Percentiles rank a stretch among this genome's conserved stretches.
Conservation (phyloP, 2,329 filamentous ascomycete species). For the Penicillium expansum region DNA sequence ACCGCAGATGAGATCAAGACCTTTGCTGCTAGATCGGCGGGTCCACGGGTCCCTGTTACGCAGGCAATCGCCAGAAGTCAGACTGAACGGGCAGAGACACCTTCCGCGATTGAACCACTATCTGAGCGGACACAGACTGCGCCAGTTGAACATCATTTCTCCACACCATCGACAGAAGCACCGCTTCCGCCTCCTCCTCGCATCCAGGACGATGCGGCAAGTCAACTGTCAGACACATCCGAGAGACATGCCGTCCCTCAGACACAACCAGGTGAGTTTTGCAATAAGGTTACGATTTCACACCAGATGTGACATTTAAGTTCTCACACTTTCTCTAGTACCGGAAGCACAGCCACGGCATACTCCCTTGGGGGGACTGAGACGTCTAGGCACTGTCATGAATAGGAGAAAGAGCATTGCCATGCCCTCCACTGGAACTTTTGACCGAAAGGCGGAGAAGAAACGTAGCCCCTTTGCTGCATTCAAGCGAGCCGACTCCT, state of each 20-base stretch:
- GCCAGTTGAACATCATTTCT: slow-evolving; percentile 13
- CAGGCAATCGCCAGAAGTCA: slow-evolving; percentile 17
- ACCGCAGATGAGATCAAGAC: slow-evolving; percentile 77
- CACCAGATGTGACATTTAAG: not conserved
- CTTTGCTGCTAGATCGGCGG: slow-evolving; percentile 36
- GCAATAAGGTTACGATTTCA: not conserved
- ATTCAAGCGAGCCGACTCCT: slow-evolving; percentile 43
- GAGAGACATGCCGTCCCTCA: slow-evolving; percentile 29
- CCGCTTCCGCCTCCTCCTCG: slow-evolving; percentile 42
- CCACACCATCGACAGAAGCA: slow-evolving; percentile 12
- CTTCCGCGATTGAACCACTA: slow-evolving; percentile 9
- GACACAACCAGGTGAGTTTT: slow-evolving; percentile 36
- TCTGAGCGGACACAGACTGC: slow-evolving; percentile 21
- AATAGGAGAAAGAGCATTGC: slow-evolving; percentile 46
- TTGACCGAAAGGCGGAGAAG: slow-evolving; percentile 36
- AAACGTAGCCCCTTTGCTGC: slow-evolving; percentile 45
- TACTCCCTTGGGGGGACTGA: slow-evolving; percentile 45
- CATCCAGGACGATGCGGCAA: slow-evolving; percentile 53
- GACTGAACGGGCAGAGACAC: slow-evolving; percentile 15
- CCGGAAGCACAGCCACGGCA: slow-evolving; percentile 39
- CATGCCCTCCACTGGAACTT: slow-evolving; percentile 31
- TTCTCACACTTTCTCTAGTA: slow-evolving; percentile 14
- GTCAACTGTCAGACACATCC: slow-evolving; percentile 54
- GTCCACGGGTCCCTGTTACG: slow-evolving; percentile 12
- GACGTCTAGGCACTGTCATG: slow-evolving; percentile 49